A percentile compares a stretch with the other conserved stretches of the same genome.
Conservation (phyloP, 495 filamentous ascomycete genomes). For the Aspergillus coremiiformis region DNA sequence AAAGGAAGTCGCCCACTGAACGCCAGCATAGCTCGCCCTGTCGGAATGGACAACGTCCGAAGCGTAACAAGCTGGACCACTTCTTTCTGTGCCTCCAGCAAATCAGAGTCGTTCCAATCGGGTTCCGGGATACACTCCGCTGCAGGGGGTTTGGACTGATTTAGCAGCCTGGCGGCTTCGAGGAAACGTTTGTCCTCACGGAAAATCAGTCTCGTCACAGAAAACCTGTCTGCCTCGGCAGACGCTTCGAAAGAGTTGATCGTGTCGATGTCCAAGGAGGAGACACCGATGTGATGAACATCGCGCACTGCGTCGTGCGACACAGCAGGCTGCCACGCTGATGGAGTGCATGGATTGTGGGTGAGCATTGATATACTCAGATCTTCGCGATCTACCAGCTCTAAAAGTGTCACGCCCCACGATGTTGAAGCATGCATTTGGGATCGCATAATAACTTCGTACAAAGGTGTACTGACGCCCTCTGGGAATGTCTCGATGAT, state of each 20-base stretch:
- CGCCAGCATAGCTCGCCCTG: slow-evolving; percentile 74
- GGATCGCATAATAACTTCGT: slow-evolving; percentile 75
- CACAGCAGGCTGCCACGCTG: slow-evolving; percentile 33
- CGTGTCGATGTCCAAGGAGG: slow-evolving; percentile 50
- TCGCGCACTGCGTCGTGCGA: slow-evolving; percentile 62
- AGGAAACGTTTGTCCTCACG: slow-evolving; percentile 80
- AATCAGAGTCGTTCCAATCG: slow-evolving; percentile 73
- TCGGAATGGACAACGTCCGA: slow-evolving; percentile 78
- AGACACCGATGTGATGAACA: slow-evolving; percentile 64
- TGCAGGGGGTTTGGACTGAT: slow-evolving; percentile 67
- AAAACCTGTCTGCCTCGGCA: slow-evolving; percentile 70
- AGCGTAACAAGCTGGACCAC: slow-evolving; percentile 76
- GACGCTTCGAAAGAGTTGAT: slow-evolving; percentile 56
- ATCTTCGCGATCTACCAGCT: slow-evolving; percentile 77
- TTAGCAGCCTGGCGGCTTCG: slow-evolving; percentile 72
- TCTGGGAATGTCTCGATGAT: slow-evolving; percentile 73
- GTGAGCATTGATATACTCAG: slow-evolving; percentile 57
- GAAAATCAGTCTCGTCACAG: slow-evolving; percentile 77
- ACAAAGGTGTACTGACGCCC: slow-evolving; percentile 66
- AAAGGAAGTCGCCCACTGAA: slow-evolving; percentile 78
- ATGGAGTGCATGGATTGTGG: slow-evolving; percentile 25
- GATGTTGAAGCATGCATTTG: slow-evolving; percentile 71
- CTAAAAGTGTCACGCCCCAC: slow-evolving; percentile 63
- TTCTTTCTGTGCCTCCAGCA: slow-evolving; percentile 91
- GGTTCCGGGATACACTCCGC: slow-evolving; percentile 68